These are phyloP conservation scores for Fagopyrum esculentum DNA, from an alignment of 148 eudicot species.

Conservation along the genomic window DNA sequence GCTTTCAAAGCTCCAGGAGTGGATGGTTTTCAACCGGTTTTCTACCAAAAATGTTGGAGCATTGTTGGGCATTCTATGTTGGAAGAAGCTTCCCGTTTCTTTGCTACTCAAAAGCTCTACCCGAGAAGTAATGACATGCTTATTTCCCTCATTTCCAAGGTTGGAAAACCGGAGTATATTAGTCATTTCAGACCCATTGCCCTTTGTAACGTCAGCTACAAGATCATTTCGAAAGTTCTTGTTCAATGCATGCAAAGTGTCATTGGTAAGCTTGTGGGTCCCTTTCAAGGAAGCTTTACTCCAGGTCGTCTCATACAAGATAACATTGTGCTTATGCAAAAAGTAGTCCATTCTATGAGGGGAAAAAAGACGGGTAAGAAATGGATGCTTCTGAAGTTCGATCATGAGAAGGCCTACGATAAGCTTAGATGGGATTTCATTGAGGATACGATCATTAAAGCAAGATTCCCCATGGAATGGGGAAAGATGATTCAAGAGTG, in stretches of 20 bases:
- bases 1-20: neutral
- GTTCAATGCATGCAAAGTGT: neutral
- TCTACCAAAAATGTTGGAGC: neutral
- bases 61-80: too few species aligned
- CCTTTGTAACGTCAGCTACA: neutral
- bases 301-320: too few species aligned
- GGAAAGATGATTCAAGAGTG: neutral
- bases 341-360: neutral
- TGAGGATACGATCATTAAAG: neutral
- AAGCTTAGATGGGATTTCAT: neutral
- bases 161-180: neutral
- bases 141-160: neutral
- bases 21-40: neutral
- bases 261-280: neutral
- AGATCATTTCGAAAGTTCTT: too few species aligned
- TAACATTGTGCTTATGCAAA: neutral
- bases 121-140: too few species aligned
- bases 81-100: neutral
- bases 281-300: neutral
- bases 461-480: too few species aligned
- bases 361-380: neutral
- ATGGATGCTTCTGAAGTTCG: neutral
- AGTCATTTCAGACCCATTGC: neutral
- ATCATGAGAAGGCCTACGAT: neutral
- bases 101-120: too few species aligned